Evolutionary conservation across 2,329 filamentous ascomycete species (phyloP).

Genomic region (Lachnellula willkommii): DNA sequence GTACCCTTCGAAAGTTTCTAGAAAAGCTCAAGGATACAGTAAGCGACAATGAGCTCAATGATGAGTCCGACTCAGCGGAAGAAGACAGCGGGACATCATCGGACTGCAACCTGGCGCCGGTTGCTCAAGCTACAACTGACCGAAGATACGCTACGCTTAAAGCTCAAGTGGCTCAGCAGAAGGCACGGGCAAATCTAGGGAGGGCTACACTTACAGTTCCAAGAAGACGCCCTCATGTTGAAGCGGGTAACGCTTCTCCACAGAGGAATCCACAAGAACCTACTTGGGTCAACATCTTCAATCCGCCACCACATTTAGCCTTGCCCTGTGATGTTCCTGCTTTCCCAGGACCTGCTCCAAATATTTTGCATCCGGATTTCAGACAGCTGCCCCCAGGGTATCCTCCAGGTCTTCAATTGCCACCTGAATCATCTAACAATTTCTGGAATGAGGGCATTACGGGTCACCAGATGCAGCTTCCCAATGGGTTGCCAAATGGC

Average conservation of each 20-base stretch:
- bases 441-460: not conserved
- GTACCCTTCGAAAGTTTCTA: conserved; percentile 17
- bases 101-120: conserved; percentile 10
- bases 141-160: conserved; percentile 4
- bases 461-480: not conserved
- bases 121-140: conserved; percentile 19
- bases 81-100: not conserved
- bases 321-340: conserved; percentile 1
- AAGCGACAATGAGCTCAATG: conserved; percentile 10
- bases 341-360: not conserved
- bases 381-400: not conserved
- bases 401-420: not conserved
- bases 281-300: conserved; percentile 12
- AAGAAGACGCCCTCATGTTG: not conserved
- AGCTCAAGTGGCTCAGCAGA: conserved; percentile 2
- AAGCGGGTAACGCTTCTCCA: not conserved
- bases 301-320: conserved; percentile 4
- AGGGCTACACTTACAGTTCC: not conserved
- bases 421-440: not conserved
- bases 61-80: not conserved
- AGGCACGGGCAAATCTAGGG: not conserved
- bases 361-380: not conserved
- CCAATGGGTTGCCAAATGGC: not conserved
- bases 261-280: conserved; percentile 4
- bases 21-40: conserved; percentile 17